Evolutionary conservation across 257 asterid genomes (phyloP).

Genomic region (Gentiana straminea): DNA sequence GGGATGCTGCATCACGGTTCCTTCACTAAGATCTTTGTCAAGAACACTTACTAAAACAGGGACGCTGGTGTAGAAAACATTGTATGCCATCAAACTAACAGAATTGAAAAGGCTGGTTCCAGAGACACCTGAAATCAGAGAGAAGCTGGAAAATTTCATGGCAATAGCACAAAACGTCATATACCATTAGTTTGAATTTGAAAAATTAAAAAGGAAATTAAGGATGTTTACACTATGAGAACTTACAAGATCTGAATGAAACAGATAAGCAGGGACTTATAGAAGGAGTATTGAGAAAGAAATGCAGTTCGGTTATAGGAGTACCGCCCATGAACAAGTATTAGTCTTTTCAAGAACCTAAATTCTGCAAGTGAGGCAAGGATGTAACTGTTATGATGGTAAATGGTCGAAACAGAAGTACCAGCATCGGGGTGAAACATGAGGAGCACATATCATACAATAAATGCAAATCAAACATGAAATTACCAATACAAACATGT

Average conservation of each 20-base stretch:
- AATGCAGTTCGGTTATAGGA: conserved; percentile 96
- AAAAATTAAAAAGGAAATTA: conserved; percentile 10
- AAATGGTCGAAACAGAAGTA: neutral
- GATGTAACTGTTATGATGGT: neutral
- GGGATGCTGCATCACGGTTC: conserved; percentile 96
- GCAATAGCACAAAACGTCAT: conserved; percentile 29
- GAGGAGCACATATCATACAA: no score
- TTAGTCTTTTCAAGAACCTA: conserved; percentile 84
- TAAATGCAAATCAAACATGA: no score
- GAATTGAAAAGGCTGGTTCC: conserved; percentile 97
- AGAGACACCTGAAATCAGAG: conserved; percentile 90
- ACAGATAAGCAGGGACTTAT: conserved; percentile 87
- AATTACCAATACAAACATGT: no score
- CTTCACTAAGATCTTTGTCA: conserved; percentile 92
- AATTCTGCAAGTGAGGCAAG: conserved; percentile 57
- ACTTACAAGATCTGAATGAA: conserved; percentile 98
- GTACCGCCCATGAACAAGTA: conserved; percentile 97
- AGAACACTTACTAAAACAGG: conserved; percentile 88
- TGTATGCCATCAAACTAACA: conserved; percentile 93
- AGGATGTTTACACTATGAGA: conserved; percentile 9
- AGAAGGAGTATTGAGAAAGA: conserved; percentile 96
- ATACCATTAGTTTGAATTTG: neutral
- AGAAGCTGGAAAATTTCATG: conserved; percentile 53
- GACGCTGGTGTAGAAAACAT: conserved; percentile 93
- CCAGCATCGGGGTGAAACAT: no score